Evolutionary conservation across 2,329 filamentous ascomycete genomes (phyloP).

Genomic region (Colletotrichum higginsianum): DNA sequence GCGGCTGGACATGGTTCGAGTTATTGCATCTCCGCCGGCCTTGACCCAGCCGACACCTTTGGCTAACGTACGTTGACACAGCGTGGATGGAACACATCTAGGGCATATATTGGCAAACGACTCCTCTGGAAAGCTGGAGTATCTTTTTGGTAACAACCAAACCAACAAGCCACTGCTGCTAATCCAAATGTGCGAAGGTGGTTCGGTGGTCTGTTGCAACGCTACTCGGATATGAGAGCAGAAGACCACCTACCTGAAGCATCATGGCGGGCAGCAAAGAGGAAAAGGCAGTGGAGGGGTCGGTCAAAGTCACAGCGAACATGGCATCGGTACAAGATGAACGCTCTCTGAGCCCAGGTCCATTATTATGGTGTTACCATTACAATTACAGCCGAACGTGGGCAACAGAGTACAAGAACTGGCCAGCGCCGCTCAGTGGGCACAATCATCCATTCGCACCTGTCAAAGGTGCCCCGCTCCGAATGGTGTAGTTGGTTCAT

Average conservation of each 20-base stretch:
- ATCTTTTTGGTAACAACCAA: not conserved
- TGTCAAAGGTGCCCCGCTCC: not conserved
- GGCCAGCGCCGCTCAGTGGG: no score
- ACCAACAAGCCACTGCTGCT: not conserved
- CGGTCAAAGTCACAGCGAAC: not conserved
- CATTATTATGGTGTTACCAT: conserved; percentile 29
- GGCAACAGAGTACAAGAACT: not conserved
- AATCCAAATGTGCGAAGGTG: not conserved
- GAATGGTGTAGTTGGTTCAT: conserved; percentile 40
- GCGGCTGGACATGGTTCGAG: not conserved
- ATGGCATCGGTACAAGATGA: not conserved
- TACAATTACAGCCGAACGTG: conserved; percentile 39
- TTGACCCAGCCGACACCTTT: not conserved
- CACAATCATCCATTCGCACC: no score
- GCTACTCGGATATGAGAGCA: not conserved
- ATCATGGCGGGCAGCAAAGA: not conserved
- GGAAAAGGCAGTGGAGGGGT: not conserved
- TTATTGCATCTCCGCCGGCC: not conserved
- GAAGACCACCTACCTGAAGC: not conserved
- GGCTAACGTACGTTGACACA: not conserved
- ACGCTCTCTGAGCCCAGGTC: conserved; percentile 30
- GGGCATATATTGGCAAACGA: not conserved
- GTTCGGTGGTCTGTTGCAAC: not conserved
- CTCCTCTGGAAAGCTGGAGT: not conserved
- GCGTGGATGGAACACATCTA: not conserved